Base-by-base conservation (phyloP, 306 rosid genomes). In the Glycine latifolia region DNA sequence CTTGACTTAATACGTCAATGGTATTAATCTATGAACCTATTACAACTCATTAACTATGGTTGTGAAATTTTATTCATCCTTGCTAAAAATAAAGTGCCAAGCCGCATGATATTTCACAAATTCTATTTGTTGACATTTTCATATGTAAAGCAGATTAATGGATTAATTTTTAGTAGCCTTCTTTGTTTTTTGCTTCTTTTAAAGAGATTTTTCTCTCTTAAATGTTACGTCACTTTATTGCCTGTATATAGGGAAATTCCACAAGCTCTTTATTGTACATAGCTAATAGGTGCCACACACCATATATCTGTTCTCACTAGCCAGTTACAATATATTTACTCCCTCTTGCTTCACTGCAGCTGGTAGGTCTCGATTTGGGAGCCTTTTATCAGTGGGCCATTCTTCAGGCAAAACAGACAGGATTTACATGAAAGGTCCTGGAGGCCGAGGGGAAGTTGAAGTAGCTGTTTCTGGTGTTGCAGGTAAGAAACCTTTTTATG, bases 391-490 rank as follows among this genome's bases (percentile, higher is more conserved):
- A 44, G 88, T 87, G 41, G 91, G 94, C 71, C 89, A 91, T 75
- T 88, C 88, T 79, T 81, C 90, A 47, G 92, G 96, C 3, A 95
- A 93, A 91, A 86, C 92, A 78, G 98, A 95, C 82, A 89, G 91
- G 88, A 90, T 93, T 43, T 95, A 91, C 90, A 95, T 95, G 99
- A 95, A 87, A 90, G 99, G 99, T 79, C 99, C 99, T 12, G 99
- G 97, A 78, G 99, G 99, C 72, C 90, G 96, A n/a, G 98, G 99
- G 46, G 99, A 95, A 87, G 97, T 95, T 92, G 99, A 95, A 89
- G 98, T 93, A 71, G 99, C 99, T 50, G 99, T 95, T 87, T 95
- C 99, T 55, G 92, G 99, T 78, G 97, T 95, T 81, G 88, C 81
- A 86, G 99, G 98, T 91, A 76, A 78, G 82, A 53, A 61, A 70